These are phyloP conservation scores for Colletotrichum liriopes DNA, from an alignment of 2,329 filamentous ascomycete genomes.

Conservation along the genomic window DNA sequence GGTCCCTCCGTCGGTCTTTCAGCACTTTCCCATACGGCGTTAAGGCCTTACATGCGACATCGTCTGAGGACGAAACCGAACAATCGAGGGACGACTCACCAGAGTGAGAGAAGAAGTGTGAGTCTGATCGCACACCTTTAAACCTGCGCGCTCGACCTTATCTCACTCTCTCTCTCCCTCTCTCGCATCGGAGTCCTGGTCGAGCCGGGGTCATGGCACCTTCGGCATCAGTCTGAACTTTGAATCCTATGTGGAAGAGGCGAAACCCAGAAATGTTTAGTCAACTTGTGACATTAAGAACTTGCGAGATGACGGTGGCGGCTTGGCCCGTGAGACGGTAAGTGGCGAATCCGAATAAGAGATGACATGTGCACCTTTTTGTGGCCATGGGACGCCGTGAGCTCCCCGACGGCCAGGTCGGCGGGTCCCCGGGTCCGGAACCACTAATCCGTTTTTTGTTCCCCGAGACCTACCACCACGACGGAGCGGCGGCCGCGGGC, in stretches of 20 bases:
- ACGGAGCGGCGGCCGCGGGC: not conserved
- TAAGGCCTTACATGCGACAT: constrained; percentile 23
- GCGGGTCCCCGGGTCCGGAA: constrained; percentile 1
- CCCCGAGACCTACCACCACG: not conserved
- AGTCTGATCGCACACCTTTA: constrained; percentile 31
- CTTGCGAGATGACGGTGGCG: constrained; percentile 15
- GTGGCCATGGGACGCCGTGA: not conserved
- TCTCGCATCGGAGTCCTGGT: constrained; percentile 36
- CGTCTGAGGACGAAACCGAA: constrained; percentile 37
- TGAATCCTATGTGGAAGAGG: constrained; percentile 25
- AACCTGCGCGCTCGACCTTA: constrained; percentile 10
- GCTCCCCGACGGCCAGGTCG: not conserved
- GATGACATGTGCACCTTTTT: constrained; percentile 21
- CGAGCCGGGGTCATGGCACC: constrained; percentile 25
- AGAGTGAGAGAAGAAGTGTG: not conserved
- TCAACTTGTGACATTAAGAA: constrained; percentile 21
- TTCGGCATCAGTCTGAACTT: constrained; percentile 37
- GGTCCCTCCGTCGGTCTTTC: constrained; percentile 14
- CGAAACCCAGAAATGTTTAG: constrained; percentile 21
- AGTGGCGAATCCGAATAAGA: constrained; percentile 36
- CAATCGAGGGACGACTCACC: constrained; percentile 6
- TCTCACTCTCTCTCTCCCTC: not conserved
- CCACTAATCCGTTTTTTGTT: not conserved
- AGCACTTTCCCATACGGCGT: constrained; percentile 9
- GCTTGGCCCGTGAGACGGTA: constrained; percentile 23